A percentile compares a stretch with the other conserved stretches of the same genome.
Evolutionary conservation across 768 basidiomycete species (phyloP).

Genomic region (Punctularia strigosozonata): DNA sequence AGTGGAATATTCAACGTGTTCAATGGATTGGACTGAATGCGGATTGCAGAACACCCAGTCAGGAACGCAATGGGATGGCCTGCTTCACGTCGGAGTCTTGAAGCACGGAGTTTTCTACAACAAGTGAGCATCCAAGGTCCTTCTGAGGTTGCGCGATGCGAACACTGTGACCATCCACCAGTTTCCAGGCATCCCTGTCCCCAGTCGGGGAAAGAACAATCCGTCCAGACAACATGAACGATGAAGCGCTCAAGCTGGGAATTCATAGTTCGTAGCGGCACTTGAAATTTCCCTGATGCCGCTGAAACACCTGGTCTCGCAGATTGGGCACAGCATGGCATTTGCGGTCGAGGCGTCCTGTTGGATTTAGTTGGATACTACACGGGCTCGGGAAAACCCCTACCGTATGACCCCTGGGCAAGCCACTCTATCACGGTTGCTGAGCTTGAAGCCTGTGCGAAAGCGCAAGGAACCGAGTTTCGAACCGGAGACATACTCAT

Average conservation of each 20-base stretch:
- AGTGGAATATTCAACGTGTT: too few relatives aligned
- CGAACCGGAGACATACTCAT: conserved; percentile 49
- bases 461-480: conserved; percentile 44
- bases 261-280: conserved; percentile 45
- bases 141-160: too few relatives aligned
- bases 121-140: conserved; percentile 40
- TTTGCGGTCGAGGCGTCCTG: conserved; percentile 56
- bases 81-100: conserved; percentile 43
- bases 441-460: conserved; percentile 47
- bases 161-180: too few relatives aligned
- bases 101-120: conserved; percentile 51
- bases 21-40: neutral
- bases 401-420: conserved; percentile 57
- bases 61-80: conserved; percentile 60
- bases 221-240: conserved; percentile 37
- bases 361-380: conserved; percentile 50
- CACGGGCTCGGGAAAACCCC: conserved; percentile 22
- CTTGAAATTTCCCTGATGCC: neutral
- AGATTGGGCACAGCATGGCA: conserved; percentile 67
- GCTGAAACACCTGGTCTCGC: neutral
- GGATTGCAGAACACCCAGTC: conserved; percentile 55
- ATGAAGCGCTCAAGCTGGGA: conserved; percentile 36
- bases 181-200: too few relatives aligned
- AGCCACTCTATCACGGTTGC: conserved; percentile 36
- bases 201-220: too few relatives aligned